phyloP scores from a whole-genome alignment of 2,329 filamentous ascomycete species.

The Verticillium tricorpus region DNA sequence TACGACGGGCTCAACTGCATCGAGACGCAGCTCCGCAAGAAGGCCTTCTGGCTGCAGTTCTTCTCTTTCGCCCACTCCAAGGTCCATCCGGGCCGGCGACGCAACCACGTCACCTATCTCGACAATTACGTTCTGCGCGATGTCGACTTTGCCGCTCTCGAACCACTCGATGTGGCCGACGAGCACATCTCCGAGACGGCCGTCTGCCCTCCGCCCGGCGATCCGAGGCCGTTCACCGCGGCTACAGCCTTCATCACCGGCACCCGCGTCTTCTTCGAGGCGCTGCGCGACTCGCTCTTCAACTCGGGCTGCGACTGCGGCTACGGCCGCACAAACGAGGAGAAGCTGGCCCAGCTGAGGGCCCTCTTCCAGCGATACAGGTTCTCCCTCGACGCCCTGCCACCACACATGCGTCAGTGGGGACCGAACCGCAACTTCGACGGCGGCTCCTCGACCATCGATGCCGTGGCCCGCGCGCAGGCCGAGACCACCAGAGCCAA shows the following conservation, averaged over 20 bases:
- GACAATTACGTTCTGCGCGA: constrained; percentile 21
- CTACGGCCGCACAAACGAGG: constrained; percentile 6
- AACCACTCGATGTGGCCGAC: constrained; percentile 25
- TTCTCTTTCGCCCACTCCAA: constrained; percentile 20
- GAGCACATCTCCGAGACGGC: constrained; percentile 22
- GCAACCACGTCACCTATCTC: constrained; percentile 20
- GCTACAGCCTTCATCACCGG: constrained; percentile 22
- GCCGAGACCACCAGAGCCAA: constrained; percentile 25
- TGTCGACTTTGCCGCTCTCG: constrained; percentile 25
- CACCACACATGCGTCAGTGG: constrained; percentile 19
- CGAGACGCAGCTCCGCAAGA: constrained; percentile 29
- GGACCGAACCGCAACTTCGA: constrained; percentile 2
- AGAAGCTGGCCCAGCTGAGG: constrained; percentile 16
- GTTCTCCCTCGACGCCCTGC: constrained; percentile 23
- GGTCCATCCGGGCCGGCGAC: constrained; percentile 6
- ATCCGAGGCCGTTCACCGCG: constrained; percentile 15
- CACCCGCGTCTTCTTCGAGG: constrained; percentile 21
- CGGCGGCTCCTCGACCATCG: neutral
- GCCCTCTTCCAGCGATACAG: constrained; percentile 22
- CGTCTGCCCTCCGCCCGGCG: constrained; percentile 1
- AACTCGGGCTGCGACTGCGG: constrained; percentile 10
- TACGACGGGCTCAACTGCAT: constrained; percentile 25
- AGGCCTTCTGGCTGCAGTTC: constrained; percentile 30
- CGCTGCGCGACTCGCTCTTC: constrained; percentile 11
- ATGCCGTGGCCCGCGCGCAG: constrained; percentile 9